Percentiles rank a stretch among this genome's conserved stretches.
phyloP scores from a whole-genome alignment of 805 yeast species.

The Wickerhamiella galacta region DNA sequence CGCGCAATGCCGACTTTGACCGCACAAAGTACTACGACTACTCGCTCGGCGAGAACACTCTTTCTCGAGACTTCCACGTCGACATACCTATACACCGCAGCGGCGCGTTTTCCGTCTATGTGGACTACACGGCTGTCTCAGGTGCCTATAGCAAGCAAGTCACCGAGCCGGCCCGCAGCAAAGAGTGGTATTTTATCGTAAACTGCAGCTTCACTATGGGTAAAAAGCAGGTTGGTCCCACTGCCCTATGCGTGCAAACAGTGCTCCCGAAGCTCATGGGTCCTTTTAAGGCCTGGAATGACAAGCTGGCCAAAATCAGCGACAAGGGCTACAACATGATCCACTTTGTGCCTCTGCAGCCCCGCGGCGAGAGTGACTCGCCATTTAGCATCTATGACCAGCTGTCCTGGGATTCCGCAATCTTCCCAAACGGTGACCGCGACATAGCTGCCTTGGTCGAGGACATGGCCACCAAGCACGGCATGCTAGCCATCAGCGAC shows the following conservation, averaged over 20 bases:
- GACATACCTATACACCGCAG: slow-evolving; percentile 48
- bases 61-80: slow-evolving; percentile 46
- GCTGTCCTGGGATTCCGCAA: slow-evolving; percentile 48
- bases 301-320: slow-evolving; percentile 41
- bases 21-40: slow-evolving; percentile 39
- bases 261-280: slow-evolving; percentile 91
- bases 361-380: slow-evolving; percentile 77
- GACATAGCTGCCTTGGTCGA: slow-evolving; percentile 39
- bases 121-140: slow-evolving; percentile 32
- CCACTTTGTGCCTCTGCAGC: slow-evolving; percentile 87
- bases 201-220: slow-evolving; percentile 56
- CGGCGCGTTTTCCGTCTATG: slow-evolving; percentile 66
- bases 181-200: slow-evolving; percentile 50
- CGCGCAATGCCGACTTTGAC: slow-evolving; percentile 29
- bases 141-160: slow-evolving; percentile 14
- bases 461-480: slow-evolving; percentile 35
- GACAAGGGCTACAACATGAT: slow-evolving; percentile 84
- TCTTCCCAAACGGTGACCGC: slow-evolving; percentile 37
- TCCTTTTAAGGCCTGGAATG: slow-evolving; percentile 42
- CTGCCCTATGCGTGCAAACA: slow-evolving; percentile 66
- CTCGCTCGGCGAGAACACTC: slow-evolving; percentile 28
- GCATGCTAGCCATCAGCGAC: slow-evolving; percentile 68
- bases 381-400: slow-evolving; percentile 90
- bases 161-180: slow-evolving; percentile 30
- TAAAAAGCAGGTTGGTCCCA: slow-evolving; percentile 45